phyloP scores from a whole-genome alignment of 345 rosid species.

The Bretschneidera sinensis region DNA sequence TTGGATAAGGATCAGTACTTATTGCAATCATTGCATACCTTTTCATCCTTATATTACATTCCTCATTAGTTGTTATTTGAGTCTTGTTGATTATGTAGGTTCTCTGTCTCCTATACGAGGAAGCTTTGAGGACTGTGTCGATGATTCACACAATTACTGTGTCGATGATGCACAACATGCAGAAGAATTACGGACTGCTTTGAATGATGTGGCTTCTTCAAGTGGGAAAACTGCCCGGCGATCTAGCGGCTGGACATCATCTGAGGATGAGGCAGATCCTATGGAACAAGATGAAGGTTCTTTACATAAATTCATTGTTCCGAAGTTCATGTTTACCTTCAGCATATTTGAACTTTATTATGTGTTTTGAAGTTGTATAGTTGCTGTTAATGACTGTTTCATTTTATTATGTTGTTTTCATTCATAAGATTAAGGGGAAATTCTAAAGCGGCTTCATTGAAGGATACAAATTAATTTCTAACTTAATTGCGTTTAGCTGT shows the following conservation, averaged over 20 bases:
- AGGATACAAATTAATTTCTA: no score
- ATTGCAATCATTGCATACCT: no score
- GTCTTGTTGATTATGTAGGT: slow-evolving; percentile 34
- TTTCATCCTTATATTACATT: not conserved
- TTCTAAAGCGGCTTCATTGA: no score
- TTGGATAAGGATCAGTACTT: not conserved
- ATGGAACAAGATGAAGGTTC: slow-evolving; percentile 78
- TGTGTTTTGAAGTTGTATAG: no score
- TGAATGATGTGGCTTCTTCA: slow-evolving; percentile 70
- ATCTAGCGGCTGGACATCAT: slow-evolving; percentile 75
- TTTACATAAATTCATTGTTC: slow-evolving; percentile 6
- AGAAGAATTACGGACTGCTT: slow-evolving; percentile 53
- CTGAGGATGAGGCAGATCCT: slow-evolving; percentile 82
- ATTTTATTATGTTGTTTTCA: not conserved
- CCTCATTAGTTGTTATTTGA: not conserved
- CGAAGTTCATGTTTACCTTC: not conserved
- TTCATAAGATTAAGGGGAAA: not conserved
- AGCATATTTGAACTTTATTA: not conserved
- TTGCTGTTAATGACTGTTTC: slow-evolving; percentile 4
- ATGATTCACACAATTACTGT: slow-evolving; percentile 22
- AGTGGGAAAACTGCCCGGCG: slow-evolving; percentile 35
- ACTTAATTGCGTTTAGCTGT: no score
- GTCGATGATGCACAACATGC: slow-evolving; percentile 56
- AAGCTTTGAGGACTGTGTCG: not conserved
- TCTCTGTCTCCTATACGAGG: slow-evolving; percentile 58